Evolutionary conservation across 2,329 filamentous ascomycete species (phyloP), one percentile per base, ranked within the genome.

Genomic region (Diaporthe ilicicola): DNA sequence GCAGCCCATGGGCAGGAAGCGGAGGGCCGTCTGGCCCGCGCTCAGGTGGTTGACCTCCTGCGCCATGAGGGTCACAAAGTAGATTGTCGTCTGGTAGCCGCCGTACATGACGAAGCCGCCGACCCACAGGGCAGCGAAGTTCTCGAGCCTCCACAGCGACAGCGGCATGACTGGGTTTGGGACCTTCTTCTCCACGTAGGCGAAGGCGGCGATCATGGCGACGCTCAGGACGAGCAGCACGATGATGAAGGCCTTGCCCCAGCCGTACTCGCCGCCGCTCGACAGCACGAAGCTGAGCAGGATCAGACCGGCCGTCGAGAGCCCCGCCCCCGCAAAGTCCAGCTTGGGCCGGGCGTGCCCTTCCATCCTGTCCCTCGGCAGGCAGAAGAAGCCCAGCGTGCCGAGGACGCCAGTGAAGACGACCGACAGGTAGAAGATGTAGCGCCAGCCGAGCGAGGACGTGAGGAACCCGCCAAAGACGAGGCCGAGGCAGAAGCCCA

Each of bases 141-240:
- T 85, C 32, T 79, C 79, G 22, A 84, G 78, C 59, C 82, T 84
- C 83, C 83, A 85, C 9, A 85, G 72, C 0, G 81, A 82, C 1
- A 85, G 74, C 0, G 83, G 83, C 83, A 85, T 85, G 67, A 85
- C 81, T 1, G 83, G 83, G 62, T 84, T 84, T 17, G 77, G 71
- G 24, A 83, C 80, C 66, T 82, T 84, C 73, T 83, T 84, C 74
- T 85, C 82, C 10, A 82, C 77, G 39, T 79, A 77, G 1, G 78
- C 77, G 54, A 84, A 85, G 7, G 77, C 74, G 5, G 77, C 78
- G 3, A 84, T 78, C 65, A 84, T 73, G 1, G 74, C 78, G 24
- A 84, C 74, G 5, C 81, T 79, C 1, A 82, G 37, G 4, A 84
- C 72, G 9, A 84, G 74, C 2, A 84, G 74, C 12, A 79, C 81